Conservation (phyloP, 2,329 filamentous ascomycete genomes). For the Verticillium klebahnii region DNA sequence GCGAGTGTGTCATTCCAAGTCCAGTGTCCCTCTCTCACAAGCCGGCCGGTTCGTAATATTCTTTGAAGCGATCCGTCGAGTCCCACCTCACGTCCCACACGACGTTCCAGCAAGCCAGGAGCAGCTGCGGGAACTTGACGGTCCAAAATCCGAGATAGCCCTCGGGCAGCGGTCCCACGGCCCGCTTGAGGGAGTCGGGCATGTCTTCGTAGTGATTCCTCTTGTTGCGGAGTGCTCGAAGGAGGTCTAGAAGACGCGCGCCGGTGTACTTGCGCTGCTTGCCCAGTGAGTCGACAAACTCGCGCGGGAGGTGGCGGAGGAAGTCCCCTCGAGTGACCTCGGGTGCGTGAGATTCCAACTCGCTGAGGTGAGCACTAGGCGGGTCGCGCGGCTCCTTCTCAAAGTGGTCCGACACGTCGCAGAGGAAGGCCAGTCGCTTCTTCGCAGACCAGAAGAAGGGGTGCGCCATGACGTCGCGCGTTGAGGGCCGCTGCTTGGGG, state of each 20-base stretch:
- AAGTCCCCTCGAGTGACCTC: slow-evolving; percentile 68
- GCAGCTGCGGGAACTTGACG: slow-evolving; percentile 67
- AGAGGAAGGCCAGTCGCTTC: slow-evolving; percentile 87
- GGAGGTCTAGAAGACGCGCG: slow-evolving; percentile 73
- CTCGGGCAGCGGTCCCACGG: slow-evolving; percentile 69
- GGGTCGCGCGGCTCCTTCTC: slow-evolving; percentile 87
- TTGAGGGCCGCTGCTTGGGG: slow-evolving; percentile 60
- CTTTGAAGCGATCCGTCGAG: slow-evolving; percentile 60
- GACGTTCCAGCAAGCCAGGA: slow-evolving; percentile 75
- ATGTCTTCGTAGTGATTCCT: slow-evolving; percentile 98
- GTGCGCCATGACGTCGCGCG: slow-evolving; percentile 78
- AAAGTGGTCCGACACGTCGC: slow-evolving; percentile 93
- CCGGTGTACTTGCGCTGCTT: slow-evolving; percentile 96
- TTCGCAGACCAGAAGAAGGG: slow-evolving; percentile 96
- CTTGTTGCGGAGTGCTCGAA: slow-evolving; percentile 90
- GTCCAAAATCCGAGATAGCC: slow-evolving; percentile 86
- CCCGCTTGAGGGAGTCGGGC: slow-evolving; percentile 67
- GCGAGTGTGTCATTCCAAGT: background rate
- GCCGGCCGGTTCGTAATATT: slow-evolving; percentile 59
- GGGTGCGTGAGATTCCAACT: slow-evolving; percentile 50
- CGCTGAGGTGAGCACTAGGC: slow-evolving; percentile 61
- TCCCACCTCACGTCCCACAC: slow-evolving; percentile 63
- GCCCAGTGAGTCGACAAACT: slow-evolving; percentile 84
- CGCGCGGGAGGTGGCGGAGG: slow-evolving; percentile 66
- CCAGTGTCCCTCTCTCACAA: slow-evolving; percentile 12